Conservation (phyloP, 805 yeast species). For the Starmerella vitae region DNA sequence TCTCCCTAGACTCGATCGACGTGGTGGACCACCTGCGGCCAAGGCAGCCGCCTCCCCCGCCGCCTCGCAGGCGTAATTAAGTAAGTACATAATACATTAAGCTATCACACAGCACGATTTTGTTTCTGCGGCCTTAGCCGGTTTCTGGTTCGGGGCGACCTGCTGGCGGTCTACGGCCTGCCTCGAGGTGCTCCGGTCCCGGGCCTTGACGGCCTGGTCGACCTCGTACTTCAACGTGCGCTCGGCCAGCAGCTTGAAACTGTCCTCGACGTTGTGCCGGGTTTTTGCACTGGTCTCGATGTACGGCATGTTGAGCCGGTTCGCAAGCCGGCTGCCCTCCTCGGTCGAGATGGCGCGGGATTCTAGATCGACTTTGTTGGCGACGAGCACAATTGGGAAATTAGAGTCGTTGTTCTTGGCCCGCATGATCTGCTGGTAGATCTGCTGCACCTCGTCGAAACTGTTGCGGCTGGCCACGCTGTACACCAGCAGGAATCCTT, state of each 20-base stretch:
- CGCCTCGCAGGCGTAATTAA: conserved; percentile 4
- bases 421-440: conserved; percentile 63
- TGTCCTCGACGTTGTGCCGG: conserved; percentile 77
- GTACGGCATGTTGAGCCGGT: conserved; percentile 47
- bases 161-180: conserved; percentile 3
- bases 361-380: conserved; percentile 71
- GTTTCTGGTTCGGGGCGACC: conserved; percentile 3
- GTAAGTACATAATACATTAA: background rate
- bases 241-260: conserved; percentile 43
- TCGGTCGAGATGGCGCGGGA: conserved; percentile 68
- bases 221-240: conserved; percentile 22
- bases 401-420: conserved; percentile 36
- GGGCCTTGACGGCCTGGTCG: conserved; percentile 13
- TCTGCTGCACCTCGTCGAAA: conserved; percentile 70
- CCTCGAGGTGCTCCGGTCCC: conserved; percentile 10
- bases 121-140: conserved; percentile 8
- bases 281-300: conserved; percentile 90
- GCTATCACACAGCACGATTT: conserved; percentile 12
- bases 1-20: conserved; percentile 7
- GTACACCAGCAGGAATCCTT: conserved; percentile 81
- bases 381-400: conserved; percentile 78
- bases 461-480: conserved; percentile 70
- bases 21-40: conserved; percentile 9
- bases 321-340: conserved; percentile 70
- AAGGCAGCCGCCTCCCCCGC: conserved; percentile 16